These are phyloP conservation scores for Polytrichum commune DNA, from an alignment of 225 moss, liverwort and hornwort species.

Conservation along the genomic window DNA sequence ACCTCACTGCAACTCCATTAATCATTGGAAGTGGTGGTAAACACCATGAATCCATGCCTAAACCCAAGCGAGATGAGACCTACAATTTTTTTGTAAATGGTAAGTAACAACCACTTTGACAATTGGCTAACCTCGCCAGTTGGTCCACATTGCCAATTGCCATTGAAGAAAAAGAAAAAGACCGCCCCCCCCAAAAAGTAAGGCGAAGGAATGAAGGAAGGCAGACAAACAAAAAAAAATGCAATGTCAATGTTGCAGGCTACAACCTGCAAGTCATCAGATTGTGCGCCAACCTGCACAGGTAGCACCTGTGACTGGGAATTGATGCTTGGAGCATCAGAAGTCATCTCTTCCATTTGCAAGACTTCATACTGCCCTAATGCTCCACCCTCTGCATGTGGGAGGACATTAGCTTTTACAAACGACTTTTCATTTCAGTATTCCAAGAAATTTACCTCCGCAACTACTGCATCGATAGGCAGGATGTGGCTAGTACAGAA, in stretches of 20 bases:
- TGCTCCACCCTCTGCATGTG: constrained; percentile 31
- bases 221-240: not conserved
- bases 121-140: not conserved
- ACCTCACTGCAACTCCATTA: constrained; percentile 66
- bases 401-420: constrained; percentile 2
- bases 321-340: constrained; percentile 14
- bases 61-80: constrained; percentile 35
- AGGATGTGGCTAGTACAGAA: too few species aligned
- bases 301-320: constrained; percentile 1
- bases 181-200: too few species aligned
- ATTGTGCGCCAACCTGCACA: constrained; percentile 1
- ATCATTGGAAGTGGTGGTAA: constrained; percentile 68
- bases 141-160: not conserved
- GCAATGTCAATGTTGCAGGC: not conserved
- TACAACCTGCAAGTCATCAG: constrained; percentile 35
- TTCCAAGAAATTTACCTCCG: too few species aligned
- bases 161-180: not conserved
- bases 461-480: too few species aligned
- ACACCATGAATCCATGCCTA: constrained; percentile 49
- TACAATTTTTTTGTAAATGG: constrained; percentile 1
- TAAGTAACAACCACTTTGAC: not conserved
- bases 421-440: constrained; percentile 1
- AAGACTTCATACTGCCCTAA: constrained; percentile 17
- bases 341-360: constrained; percentile 49
- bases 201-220: not conserved